Conservation (phyloP, 139 green algal species). For the Chlorella sorokiniana region DNA sequence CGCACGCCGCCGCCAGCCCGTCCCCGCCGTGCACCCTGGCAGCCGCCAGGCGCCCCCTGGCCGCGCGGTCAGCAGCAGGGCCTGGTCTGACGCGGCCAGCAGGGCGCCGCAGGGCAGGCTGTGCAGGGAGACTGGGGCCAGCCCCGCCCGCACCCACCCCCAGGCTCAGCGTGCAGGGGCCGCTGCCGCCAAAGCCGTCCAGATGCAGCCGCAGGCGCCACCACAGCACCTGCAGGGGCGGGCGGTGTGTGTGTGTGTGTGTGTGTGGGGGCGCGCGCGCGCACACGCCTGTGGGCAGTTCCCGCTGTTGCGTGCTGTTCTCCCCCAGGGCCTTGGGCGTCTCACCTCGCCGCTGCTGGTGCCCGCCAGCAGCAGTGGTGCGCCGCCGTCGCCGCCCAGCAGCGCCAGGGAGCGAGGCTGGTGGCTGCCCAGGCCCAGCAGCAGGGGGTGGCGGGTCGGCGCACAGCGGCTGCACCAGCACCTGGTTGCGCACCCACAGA, state of each 20-base stretch:
- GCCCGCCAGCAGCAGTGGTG: not conserved
- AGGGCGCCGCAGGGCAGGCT: not conserved
- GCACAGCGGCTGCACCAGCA: constrained; percentile 32
- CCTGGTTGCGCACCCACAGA: constrained; percentile 20
- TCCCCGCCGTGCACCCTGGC: constrained; percentile 16
- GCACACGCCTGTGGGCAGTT: not conserved
- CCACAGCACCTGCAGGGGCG: no score
- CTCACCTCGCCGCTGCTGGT: constrained; percentile 27
- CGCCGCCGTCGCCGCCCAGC: not conserved
- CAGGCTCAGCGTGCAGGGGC: not conserved
- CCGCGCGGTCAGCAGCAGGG: not conserved
- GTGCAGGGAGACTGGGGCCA: constrained; percentile 18
- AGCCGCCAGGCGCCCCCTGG: not conserved
- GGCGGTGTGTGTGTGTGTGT: no score
- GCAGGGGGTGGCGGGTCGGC: not conserved
- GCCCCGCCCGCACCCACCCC: constrained; percentile 1
- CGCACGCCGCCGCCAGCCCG: not conserved
- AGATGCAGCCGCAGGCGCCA: constrained; percentile 2
- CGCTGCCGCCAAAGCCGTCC: not conserved
- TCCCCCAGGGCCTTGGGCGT: no score
- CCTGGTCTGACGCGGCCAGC: constrained; percentile 18
- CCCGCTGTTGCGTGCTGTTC: not conserved
- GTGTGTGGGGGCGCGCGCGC: not conserved
- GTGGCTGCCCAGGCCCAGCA: not conserved
- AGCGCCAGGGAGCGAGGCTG: constrained; percentile 19